Base-by-base conservation (phyloP, 129 eudicot genomes). In the Escallonia rubra region DNA sequence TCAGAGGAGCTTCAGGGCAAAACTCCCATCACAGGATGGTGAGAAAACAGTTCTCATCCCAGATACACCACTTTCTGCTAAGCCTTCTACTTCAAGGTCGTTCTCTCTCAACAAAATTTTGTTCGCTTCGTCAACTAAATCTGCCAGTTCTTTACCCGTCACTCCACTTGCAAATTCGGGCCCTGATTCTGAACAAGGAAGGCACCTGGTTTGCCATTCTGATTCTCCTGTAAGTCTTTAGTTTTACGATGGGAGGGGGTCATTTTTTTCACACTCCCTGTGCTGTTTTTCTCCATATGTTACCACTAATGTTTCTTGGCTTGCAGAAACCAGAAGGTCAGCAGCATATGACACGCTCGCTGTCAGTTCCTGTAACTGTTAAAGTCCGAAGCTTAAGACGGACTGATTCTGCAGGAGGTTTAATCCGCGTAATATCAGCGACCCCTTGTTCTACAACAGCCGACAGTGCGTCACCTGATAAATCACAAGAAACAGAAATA, bases 341-440 rank as follows among this genome's bases (percentile, higher is more conserved):
- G 61, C 68, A 77, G 15, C 60, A 43, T 43, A 83, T 83, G 77
- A 76, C 74, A 8, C 82, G 87, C 59, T 86, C 88, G 4, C 74
- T 82, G 46, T 86, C 92, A 55, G 92, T 86, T 64, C 92, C 92
- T 61, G 76, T 76, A 65, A 82, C 79, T 71, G 79, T 82, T 61
- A 86, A 79, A 75, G 59, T 77, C 62, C 73, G 81, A 76, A 82
- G 83, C 77, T 73, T 79, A 73, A 82, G 71, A 56, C 73, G 79
- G 74, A 71, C 69, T 41, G 88, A 78, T 54, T 86, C 88, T 48
- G 34, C 74, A 4, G 85, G 92, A 40, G 79, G 77, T 59, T 69
- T 79, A 57, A 74, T 82, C 9, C 83, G 92, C 49, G 85, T 86
- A 11, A 68, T 79, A 59, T 66, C 92, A 55, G 58, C 68, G 54